A percentile compares a stretch with the other conserved stretches of the same genome.
phyloP scores from a whole-genome alignment of 345 rosid genomes.

The Brassica rapa region DNA sequence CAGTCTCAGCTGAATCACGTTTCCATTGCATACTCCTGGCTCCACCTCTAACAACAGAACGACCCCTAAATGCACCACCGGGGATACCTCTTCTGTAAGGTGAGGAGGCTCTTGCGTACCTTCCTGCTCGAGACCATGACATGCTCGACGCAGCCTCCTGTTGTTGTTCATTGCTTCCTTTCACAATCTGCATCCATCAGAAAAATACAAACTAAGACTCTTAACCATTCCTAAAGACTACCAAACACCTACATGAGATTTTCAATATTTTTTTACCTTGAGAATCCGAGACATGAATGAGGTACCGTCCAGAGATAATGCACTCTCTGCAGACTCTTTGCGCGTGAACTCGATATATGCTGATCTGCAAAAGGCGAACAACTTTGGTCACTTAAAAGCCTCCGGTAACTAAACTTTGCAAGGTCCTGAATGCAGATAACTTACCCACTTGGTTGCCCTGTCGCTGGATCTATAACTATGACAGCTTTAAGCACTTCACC shows the following conservation, averaged over 20 bases:
- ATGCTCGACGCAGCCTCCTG: conserved; percentile 57
- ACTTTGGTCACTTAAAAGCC: not conserved
- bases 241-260: not conserved
- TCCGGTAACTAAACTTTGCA: not conserved
- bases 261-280: conserved; percentile 53
- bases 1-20: conserved; percentile 64
- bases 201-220: not conserved
- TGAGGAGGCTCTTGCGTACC: conserved; percentile 55
- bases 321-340: conserved; percentile 87
- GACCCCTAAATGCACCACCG: conserved; percentile 62
- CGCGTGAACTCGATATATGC: conserved; percentile 85
- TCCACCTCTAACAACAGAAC: conserved; percentile 61
- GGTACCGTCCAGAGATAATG: conserved; percentile 77
- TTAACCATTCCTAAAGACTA: not conserved
- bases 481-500: conserved; percentile 91
- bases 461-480: conserved; percentile 81
- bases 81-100: conserved; percentile 54
- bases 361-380: conserved; percentile 55
- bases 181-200: conserved; percentile 62
- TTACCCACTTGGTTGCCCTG: conserved; percentile 94
- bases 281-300: conserved; percentile 93
- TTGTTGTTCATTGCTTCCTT: conserved; percentile 58
- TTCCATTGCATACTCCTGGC: conserved; percentile 96
- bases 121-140: conserved; percentile 67
- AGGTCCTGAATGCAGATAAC: conserved; percentile 16